phyloP scores from a whole-genome alignment of 2,329 filamentous ascomycete species.

The Penicillium concentricum region DNA sequence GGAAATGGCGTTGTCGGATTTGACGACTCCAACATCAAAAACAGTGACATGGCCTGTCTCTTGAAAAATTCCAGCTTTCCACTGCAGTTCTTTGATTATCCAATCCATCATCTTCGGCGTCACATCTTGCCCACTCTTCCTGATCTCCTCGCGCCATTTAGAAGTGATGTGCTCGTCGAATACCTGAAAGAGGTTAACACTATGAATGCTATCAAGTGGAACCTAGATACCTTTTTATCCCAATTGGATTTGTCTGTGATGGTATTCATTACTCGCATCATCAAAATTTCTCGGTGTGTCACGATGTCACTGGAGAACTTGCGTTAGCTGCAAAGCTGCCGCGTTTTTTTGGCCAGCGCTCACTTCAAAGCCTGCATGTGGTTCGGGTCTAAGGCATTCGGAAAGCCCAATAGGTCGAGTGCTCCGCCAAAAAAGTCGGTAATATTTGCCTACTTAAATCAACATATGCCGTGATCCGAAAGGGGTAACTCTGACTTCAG shows the following conservation, averaged over 20 bases:
- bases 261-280: conserved; percentile 44
- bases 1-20: conserved; percentile 53
- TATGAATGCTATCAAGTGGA: too few relatives aligned
- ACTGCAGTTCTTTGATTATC: conserved; percentile 49
- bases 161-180: conserved; percentile 36
- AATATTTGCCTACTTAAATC: neutral
- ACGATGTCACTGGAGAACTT: neutral
- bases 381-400: too few relatives aligned
- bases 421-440: neutral
- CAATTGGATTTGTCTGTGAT: conserved; percentile 47
- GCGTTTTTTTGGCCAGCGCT: neutral
- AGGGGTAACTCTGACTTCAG: too few relatives aligned
- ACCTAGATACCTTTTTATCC: conserved; percentile 38
- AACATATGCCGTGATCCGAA: too few relatives aligned
- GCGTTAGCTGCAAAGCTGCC: neutral
- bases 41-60: conserved; percentile 43
- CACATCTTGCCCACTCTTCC: conserved; percentile 24
- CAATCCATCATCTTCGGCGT: conserved; percentile 37
- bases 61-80: conserved; percentile 47
- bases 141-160: conserved; percentile 37
- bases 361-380: neutral
- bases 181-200: conserved; percentile 14
- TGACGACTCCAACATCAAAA: conserved; percentile 51
- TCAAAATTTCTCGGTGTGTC: conserved; percentile 36
- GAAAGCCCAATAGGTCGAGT: neutral